Percentiles rank a stretch among this genome's conserved stretches.
These are phyloP conservation scores for Chalaropsis ovoidea DNA, from an alignment of 2,329 filamentous ascomycete genomes.

Conservation along the genomic window DNA sequence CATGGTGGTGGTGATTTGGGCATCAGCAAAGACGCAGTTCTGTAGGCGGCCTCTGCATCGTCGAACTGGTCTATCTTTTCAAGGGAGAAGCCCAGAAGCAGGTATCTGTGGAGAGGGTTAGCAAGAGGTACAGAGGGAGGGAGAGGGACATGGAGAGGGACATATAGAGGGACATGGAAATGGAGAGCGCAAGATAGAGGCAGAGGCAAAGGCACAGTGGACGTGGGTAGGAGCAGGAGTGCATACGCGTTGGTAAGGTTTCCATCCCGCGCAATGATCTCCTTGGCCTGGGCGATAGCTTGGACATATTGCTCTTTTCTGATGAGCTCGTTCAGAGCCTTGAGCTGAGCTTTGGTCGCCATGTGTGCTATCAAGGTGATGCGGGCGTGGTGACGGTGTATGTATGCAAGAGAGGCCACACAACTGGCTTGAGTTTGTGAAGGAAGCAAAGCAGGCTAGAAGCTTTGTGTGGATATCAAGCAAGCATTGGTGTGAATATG, in stretches of 20 bases:
- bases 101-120: slow-evolving; percentile 28
- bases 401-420: not conserved
- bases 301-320: slow-evolving; percentile 70
- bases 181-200: not conserved
- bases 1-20: slow-evolving; percentile 72
- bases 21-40: slow-evolving; percentile 59
- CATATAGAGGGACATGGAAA: slow-evolving; percentile 40
- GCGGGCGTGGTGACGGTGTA: not conserved
- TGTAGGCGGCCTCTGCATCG: slow-evolving; percentile 68
- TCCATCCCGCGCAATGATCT: slow-evolving; percentile 60
- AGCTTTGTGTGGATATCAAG: not conserved
- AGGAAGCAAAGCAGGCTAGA: not conserved
- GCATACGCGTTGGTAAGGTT: slow-evolving; percentile 72
- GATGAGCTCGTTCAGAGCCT: slow-evolving; percentile 68
- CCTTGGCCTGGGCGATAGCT: slow-evolving; percentile 57
- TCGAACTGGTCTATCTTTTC: slow-evolving; percentile 64
- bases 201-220: not conserved
- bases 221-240: not conserved
- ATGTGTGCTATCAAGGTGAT: slow-evolving; percentile 31
- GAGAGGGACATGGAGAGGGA: not conserved
- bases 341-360: slow-evolving; percentile 62
- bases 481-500: not conserved
- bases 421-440: not conserved
- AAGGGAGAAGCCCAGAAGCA: slow-evolving; percentile 79
- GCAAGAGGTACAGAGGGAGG: not conserved